Conservation (phyloP, 495 filamentous ascomycete species). For the Penicillium argentinense region DNA sequence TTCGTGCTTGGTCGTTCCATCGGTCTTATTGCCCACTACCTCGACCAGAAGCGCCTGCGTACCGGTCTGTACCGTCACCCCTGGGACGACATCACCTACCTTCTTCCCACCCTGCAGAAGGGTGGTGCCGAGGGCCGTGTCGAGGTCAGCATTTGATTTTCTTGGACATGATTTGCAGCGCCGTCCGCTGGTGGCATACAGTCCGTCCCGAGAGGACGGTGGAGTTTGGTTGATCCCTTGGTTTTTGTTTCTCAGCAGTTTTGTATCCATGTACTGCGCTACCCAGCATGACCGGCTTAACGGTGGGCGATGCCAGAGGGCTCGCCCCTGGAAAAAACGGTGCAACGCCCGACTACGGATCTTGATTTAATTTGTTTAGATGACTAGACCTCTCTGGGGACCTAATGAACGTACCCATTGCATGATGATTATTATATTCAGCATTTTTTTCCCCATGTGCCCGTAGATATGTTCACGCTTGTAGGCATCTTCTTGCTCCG, state of each 20-base stretch:
- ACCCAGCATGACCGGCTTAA: constrained; percentile 36
- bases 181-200: constrained; percentile 36
- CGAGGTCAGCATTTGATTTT: constrained; percentile 73
- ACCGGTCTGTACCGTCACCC: constrained; percentile 98
- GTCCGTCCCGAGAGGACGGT: constrained; percentile 38
- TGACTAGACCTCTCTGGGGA: constrained; percentile 31
- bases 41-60: constrained; percentile 97
- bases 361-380: constrained; percentile 35
- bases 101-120: constrained; percentile 79
- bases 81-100: constrained; percentile 97
- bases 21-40: constrained; percentile 98
- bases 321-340: constrained; percentile 20
- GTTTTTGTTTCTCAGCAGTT: constrained; percentile 38
- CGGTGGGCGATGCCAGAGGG: constrained; percentile 22
- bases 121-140: constrained; percentile 83
- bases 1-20: constrained; percentile 96
- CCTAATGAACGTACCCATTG: constrained; percentile 33
- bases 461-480: no score
- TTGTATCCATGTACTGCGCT: constrained; percentile 36
- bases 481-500: no score
- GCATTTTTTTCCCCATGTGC: no score
- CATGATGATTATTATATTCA: constrained; percentile 21
- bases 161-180: constrained; percentile 32
- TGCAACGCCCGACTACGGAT: constrained; percentile 28
- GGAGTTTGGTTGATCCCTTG: constrained; percentile 46